These are phyloP conservation scores for Paracorniculantispora psalliotae DNA, from an alignment of 2,329 filamentous ascomycete species.

Conservation along the genomic window DNA sequence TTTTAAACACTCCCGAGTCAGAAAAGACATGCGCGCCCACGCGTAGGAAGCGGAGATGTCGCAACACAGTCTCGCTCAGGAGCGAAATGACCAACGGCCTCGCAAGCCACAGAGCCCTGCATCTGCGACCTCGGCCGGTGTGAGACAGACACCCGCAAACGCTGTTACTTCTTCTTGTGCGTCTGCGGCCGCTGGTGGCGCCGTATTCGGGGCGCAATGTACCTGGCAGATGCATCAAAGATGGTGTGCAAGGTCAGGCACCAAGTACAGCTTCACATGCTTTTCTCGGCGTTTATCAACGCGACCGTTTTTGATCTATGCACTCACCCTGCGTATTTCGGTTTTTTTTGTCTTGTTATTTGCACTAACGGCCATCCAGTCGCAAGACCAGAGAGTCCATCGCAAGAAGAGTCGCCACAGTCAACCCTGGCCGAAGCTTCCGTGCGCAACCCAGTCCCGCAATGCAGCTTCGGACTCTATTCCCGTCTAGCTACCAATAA, in stretches of 20 bases:
- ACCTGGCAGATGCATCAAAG: neutral
- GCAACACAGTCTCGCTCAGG: neutral
- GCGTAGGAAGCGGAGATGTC: neutral
- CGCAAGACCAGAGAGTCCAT: neutral
- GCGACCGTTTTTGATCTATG: neutral
- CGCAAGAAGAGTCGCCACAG: neutral
- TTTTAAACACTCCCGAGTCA: neutral
- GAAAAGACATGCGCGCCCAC: neutral
- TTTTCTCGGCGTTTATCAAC: neutral
- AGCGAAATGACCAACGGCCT: neutral
- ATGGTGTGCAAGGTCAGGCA: neutral
- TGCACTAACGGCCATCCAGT: neutral
- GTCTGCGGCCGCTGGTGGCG: neutral
- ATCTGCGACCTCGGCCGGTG: neutral
- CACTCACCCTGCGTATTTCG: neutral
- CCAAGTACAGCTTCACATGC: conserved; percentile 5
- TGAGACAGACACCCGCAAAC: neutral
- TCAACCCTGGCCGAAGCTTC: neutral
- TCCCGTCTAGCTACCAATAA: neutral
- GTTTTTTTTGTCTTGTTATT: neutral
- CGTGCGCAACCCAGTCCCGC: neutral
- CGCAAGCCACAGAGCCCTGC: neutral
- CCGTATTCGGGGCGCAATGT: neutral
- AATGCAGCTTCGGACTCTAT: neutral
- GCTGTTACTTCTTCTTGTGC: neutral